Evolutionary conservation across 1,139 yeast species (phyloP).

Genomic region (Geotrichum klebahnii): DNA sequence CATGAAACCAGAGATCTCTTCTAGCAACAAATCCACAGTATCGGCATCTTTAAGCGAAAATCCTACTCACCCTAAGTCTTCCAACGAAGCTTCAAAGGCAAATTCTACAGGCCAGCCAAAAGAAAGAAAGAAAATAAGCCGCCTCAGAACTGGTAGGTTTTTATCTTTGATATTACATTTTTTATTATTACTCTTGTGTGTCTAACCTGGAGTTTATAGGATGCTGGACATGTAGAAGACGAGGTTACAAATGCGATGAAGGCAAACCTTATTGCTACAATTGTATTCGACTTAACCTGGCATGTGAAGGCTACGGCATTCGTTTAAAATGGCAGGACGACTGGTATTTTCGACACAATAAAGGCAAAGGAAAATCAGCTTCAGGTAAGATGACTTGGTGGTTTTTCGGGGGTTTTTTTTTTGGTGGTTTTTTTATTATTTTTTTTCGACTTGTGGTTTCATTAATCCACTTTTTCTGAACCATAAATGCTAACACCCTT

Average conservation of each 20-base stretch:
- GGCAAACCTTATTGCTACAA: constrained; percentile 36
- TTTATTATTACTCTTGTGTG: too few relatives aligned
- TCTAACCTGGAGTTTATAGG: constrained; percentile 41
- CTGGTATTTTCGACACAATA: constrained; percentile 15
- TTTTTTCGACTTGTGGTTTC: neutral
- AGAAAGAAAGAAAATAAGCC: constrained; percentile 30
- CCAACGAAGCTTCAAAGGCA: too few relatives aligned
- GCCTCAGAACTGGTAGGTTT: constrained; percentile 31
- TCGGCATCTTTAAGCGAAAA: too few relatives aligned
- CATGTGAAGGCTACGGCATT: constrained; percentile 34
- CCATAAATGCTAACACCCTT: neutral
- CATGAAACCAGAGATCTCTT: too few relatives aligned
- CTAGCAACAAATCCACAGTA: too few relatives aligned
- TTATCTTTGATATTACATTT: neutral
- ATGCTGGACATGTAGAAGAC: constrained; percentile 72
- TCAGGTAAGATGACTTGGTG: too few relatives aligned
- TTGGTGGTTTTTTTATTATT: neutral
- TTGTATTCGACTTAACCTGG: constrained; percentile 25
- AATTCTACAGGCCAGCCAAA: too few relatives aligned
- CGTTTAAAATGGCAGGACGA: constrained; percentile 34
- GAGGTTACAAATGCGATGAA: constrained; percentile 85
- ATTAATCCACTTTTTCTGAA: neutral
- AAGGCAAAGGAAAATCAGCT: constrained; percentile 8
- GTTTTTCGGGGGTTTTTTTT: too few relatives aligned
- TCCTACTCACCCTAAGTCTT: too few relatives aligned